phyloP scores from a whole-genome alignment of 306 rosid genomes.

The Delonix regia region DNA sequence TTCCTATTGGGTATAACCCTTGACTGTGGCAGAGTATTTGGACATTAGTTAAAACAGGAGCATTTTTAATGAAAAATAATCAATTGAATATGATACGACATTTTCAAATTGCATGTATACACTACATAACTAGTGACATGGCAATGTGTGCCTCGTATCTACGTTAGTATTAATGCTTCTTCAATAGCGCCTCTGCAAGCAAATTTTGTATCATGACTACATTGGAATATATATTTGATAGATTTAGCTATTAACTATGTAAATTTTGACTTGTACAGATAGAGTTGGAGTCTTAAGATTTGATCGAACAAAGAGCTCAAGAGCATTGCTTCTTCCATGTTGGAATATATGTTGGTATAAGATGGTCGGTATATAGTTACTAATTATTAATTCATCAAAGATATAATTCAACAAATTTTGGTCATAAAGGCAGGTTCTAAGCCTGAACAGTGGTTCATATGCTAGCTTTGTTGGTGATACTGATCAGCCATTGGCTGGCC shows the following conservation, averaged over 20 bases:
- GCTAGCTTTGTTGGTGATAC: slow-evolving; percentile 33
- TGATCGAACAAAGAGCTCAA: slow-evolving; percentile 24
- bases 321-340: slow-evolving; percentile 30
- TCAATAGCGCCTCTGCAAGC: not conserved
- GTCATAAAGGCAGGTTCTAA: slow-evolving; percentile 23
- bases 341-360: slow-evolving; percentile 14
- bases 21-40: not conserved
- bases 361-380: not conserved
- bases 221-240: slow-evolving; percentile 9
- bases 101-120: not conserved
- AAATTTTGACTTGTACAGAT: slow-evolving; percentile 37
- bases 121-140: not conserved
- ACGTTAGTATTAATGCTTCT: not conserved
- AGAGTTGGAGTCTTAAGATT: slow-evolving; percentile 34
- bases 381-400: not conserved
- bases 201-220: not conserved
- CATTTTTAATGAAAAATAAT: not conserved
- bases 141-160: not conserved
- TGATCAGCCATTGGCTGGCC: slow-evolving; percentile 33
- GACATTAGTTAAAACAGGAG: not conserved
- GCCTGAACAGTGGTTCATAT: slow-evolving; percentile 23
- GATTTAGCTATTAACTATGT: slow-evolving; percentile 23
- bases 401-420: slow-evolving; percentile 9
- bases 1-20: not conserved
- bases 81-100: not conserved